These are phyloP conservation scores for Dothistroma pini DNA, from an alignment of 2,329 filamentous ascomycete species.

Conservation along the genomic window DNA sequence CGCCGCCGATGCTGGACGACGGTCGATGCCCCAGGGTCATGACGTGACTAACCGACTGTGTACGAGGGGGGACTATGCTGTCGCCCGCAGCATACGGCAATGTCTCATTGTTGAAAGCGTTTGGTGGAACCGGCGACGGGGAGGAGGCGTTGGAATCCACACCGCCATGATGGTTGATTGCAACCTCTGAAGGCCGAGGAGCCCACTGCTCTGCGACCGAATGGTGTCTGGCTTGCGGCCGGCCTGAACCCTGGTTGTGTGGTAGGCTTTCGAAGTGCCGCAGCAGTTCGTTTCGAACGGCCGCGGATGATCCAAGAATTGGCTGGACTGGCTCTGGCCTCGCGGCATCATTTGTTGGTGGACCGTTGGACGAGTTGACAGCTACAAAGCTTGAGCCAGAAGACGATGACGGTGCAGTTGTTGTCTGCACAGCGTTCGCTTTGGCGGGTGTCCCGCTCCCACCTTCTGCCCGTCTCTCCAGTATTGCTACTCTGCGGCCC, in stretches of 20 bases:
- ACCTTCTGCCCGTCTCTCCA: slow-evolving; percentile 54
- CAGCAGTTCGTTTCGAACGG: slow-evolving; percentile 57
- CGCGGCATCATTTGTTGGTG: neutral
- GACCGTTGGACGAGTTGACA: slow-evolving; percentile 50
- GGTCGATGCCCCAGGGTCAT: slow-evolving; percentile 22
- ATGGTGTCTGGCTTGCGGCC: slow-evolving; percentile 25
- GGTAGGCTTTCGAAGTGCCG: slow-evolving; percentile 60
- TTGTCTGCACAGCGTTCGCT: slow-evolving; percentile 29
- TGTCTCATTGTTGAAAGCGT: slow-evolving; percentile 23
- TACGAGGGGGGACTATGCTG: slow-evolving; percentile 1
- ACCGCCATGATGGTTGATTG: slow-evolving; percentile 13
- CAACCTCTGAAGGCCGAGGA: slow-evolving; percentile 7
- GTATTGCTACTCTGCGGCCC: slow-evolving; percentile 68
- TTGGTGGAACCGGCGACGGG: slow-evolving; percentile 29
- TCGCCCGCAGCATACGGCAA: slow-evolving; percentile 23
- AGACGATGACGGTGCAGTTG: slow-evolving; percentile 30
- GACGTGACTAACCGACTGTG: neutral
- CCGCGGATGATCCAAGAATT: slow-evolving; percentile 45
- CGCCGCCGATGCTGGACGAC: slow-evolving; percentile 24
- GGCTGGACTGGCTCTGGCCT: slow-evolving; percentile 33
- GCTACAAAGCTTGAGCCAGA: slow-evolving; percentile 51
- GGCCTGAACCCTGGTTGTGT: slow-evolving; percentile 43
- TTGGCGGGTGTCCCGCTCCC: slow-evolving; percentile 36
- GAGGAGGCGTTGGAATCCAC: slow-evolving; percentile 29
- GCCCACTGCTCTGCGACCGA: slow-evolving; percentile 13